Evolutionary conservation across 768 basidiomycete species (phyloP).

Genomic region (Boletus pseudopeckii): DNA sequence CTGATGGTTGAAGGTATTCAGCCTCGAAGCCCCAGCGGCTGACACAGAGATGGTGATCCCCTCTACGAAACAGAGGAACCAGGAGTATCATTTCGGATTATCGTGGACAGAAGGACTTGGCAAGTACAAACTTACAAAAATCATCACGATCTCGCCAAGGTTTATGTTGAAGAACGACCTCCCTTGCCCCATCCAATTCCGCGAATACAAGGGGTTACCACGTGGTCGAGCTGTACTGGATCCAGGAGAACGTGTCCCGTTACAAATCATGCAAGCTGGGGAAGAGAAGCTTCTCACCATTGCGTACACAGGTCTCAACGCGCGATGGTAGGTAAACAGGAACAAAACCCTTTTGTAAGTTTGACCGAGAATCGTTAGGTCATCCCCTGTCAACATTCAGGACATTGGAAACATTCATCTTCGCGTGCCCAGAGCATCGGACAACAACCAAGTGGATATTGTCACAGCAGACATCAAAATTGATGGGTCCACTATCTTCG

Average conservation of each 20-base stretch:
- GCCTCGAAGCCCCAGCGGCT: constrained; percentile 90
- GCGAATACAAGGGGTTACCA: constrained; percentile 77
- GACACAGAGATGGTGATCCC: constrained; percentile 77
- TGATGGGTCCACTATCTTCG: constrained; percentile 84
- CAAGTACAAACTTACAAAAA: constrained; percentile 94
- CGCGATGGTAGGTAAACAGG: constrained; percentile 61
- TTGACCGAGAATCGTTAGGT: constrained; percentile 49
- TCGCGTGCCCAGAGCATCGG: constrained; percentile 49
- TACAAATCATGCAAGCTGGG: constrained; percentile 64
- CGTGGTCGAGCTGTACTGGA: constrained; percentile 58
- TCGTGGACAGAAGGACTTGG: constrained; percentile 95
- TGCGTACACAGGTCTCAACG: constrained; percentile 81
- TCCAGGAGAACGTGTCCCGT: constrained; percentile 64
- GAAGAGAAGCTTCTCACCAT: constrained; percentile 77
- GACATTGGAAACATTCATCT: constrained; percentile 85
- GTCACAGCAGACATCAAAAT: constrained; percentile 77
- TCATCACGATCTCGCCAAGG: constrained; percentile 86
- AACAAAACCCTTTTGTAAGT: not conserved
- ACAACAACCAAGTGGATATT: constrained; percentile 45
- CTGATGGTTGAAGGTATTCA: constrained; percentile 53
- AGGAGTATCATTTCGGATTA: constrained; percentile 78
- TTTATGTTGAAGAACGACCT: constrained; percentile 88
- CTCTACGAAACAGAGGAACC: constrained; percentile 55
- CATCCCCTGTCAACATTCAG: constrained; percentile 86
- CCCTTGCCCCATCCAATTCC: constrained; percentile 63